These are phyloP conservation scores for Glutinoglossum americanum DNA, from an alignment of 495 filamentous ascomycete species.

Conservation along the genomic window DNA sequence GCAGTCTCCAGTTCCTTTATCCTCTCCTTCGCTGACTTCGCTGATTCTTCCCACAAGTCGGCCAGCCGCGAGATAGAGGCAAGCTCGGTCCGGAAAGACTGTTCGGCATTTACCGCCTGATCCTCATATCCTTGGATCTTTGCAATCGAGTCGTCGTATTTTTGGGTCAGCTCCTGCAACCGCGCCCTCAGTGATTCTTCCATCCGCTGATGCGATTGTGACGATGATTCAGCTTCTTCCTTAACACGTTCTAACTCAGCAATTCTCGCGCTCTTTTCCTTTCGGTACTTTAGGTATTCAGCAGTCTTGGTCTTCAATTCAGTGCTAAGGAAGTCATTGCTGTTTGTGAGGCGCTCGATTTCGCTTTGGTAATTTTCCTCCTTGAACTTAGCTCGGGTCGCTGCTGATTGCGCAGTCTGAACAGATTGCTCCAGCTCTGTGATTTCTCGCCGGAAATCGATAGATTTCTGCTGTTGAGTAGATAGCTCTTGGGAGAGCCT, in stretches of 20 bases:
- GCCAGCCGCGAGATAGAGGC: slow-evolving; percentile 61
- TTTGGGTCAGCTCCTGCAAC: slow-evolving; percentile 63
- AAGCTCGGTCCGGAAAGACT: slow-evolving; percentile 64
- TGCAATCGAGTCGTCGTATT: slow-evolving; percentile 60
- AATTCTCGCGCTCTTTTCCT: slow-evolving; percentile 77
- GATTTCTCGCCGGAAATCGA: slow-evolving; percentile 61
- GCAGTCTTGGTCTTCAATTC: slow-evolving; percentile 75
- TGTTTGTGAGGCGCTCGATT: slow-evolving; percentile 61
- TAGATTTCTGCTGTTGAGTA: slow-evolving; percentile 65
- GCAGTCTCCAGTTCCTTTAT: slow-evolving; percentile 61
- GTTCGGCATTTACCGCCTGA: slow-evolving; percentile 50
- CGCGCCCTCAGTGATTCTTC: slow-evolving; percentile 62
- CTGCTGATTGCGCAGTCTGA: slow-evolving; percentile 56
- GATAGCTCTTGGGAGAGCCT: slow-evolving; percentile 67
- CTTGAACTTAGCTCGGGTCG: slow-evolving; percentile 58
- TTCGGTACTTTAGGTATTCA: slow-evolving; percentile 76
- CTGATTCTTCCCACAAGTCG: slow-evolving; percentile 65
- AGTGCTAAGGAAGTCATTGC: slow-evolving; percentile 75
- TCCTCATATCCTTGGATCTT: slow-evolving; percentile 73
- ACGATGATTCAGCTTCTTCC: slow-evolving; percentile 54
- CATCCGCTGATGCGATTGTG: slow-evolving; percentile 55
- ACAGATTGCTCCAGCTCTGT: slow-evolving; percentile 58
- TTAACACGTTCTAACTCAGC: slow-evolving; percentile 70
- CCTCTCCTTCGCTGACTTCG: slow-evolving; percentile 55
- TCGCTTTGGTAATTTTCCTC: slow-evolving; percentile 80